phyloP scores from a whole-genome alignment of 2,329 filamentous ascomycete species.

The Botryotinia narcissicola region DNA sequence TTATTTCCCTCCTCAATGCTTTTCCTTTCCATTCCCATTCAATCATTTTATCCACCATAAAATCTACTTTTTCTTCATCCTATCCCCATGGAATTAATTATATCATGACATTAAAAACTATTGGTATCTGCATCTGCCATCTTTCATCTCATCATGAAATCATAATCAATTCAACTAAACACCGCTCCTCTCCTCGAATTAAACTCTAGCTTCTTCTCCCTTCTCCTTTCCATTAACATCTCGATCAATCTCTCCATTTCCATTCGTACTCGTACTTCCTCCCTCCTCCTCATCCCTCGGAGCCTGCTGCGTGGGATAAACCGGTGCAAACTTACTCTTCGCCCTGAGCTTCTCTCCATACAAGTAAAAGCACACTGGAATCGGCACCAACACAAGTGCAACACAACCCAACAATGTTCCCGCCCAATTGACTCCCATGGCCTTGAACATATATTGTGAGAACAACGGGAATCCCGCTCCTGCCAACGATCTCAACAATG shows the following conservation, averaged over 20 bases:
- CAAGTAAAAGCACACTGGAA: conserved; percentile 60
- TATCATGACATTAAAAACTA: background rate
- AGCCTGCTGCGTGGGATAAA: background rate
- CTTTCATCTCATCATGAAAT: background rate
- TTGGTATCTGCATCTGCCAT: background rate
- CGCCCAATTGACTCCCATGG: conserved; percentile 61
- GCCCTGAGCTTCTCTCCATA: conserved; percentile 58
- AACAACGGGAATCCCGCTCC: conserved; percentile 81
- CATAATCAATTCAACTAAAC: background rate
- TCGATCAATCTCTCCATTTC: conserved; percentile 28
- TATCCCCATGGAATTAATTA: no score
- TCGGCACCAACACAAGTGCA: conserved; percentile 56
- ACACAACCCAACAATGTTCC: conserved; percentile 61
- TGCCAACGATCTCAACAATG: conserved; percentile 73
- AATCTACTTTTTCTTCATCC: background rate
- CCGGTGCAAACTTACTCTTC: conserved; percentile 51
- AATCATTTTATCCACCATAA: background rate
- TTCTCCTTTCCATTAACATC: background rate
- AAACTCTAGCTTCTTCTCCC: background rate
- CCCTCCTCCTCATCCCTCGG: conserved; percentile 1
- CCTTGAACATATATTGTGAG: conserved; percentile 65
- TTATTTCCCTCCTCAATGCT: background rate
- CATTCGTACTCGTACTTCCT: background rate
- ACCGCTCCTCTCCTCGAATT: background rate
- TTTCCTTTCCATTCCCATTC: background rate